phyloP scores from a whole-genome alignment of 805 yeast genomes.

The Zygotorulaspora danielsina region DNA sequence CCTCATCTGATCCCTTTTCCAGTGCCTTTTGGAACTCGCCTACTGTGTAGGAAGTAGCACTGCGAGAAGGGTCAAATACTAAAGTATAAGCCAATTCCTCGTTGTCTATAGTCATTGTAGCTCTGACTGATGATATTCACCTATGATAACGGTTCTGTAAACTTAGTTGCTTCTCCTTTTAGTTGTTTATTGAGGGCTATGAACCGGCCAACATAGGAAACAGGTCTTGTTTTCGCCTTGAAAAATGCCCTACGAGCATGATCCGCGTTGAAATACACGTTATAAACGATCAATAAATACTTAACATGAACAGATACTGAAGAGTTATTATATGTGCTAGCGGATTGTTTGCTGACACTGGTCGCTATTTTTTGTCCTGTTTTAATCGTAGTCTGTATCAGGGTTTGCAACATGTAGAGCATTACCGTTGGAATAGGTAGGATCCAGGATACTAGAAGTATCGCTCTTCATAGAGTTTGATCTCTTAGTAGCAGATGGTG shows the following conservation, averaged over 20 bases:
- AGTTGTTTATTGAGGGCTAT: too few relatives aligned
- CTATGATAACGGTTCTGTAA: not conserved
- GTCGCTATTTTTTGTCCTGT: too few relatives aligned
- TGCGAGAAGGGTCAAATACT: slow-evolving; percentile 70
- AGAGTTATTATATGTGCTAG: too few relatives aligned
- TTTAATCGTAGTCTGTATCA: too few relatives aligned
- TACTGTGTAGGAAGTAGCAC: slow-evolving; percentile 53
- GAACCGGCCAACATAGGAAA: not conserved
- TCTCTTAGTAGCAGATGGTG: slow-evolving; percentile 1
- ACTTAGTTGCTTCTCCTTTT: too few relatives aligned
- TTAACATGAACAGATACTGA: too few relatives aligned
- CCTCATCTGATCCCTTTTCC: slow-evolving; percentile 87
- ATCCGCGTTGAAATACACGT: not conserved
- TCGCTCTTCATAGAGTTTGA: slow-evolving; percentile 8
- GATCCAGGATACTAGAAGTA: slow-evolving; percentile 8
- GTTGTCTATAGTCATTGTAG: slow-evolving; percentile 19
- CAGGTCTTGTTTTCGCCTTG: not conserved
- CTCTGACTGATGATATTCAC: not conserved
- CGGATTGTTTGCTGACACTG: too few relatives aligned
- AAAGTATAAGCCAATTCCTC: slow-evolving; percentile 61
- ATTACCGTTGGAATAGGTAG: slow-evolving; percentile 14
- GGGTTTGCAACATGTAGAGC: slow-evolving; percentile 33
- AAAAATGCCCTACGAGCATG: not conserved
- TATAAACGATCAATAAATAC: not conserved
- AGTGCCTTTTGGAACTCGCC: slow-evolving; percentile 71